Percentiles rank a stretch among this genome's conserved stretches.
Conservation (phyloP, 2,329 filamentous ascomycete genomes). For the Paramyrothecium roridum region DNA sequence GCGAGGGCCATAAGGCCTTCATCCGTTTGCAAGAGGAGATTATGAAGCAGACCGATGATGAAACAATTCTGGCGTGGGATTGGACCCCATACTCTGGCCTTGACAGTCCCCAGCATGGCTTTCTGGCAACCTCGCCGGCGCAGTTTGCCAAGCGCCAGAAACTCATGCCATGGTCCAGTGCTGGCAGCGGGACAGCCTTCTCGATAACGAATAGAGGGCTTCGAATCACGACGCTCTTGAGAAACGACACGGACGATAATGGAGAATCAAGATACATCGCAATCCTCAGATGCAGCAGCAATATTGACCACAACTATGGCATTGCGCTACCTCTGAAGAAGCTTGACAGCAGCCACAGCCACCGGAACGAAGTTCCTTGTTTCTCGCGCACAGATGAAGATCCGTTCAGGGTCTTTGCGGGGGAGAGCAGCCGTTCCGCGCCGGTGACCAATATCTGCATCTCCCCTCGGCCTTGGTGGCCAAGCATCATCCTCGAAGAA, state of each 20-base stretch:
- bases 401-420: not conserved
- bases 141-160: not conserved
- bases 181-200: not conserved
- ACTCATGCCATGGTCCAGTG: not conserved
- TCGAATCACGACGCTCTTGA: not conserved
- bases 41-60: constrained; percentile 15
- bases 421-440: not conserved
- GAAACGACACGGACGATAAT: not conserved
- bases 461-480: not conserved
- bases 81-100: not conserved
- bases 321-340: not conserved
- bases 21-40: constrained; percentile 20
- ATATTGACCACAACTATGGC: not conserved
- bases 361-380: not conserved
- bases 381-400: not conserved
- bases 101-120: not conserved
- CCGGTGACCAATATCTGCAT: not conserved
- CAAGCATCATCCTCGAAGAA: not conserved
- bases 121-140: not conserved
- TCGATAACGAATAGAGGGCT: not conserved
- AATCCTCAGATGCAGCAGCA: not conserved
- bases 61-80: constrained; percentile 16
- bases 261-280: not conserved
- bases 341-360: not conserved
- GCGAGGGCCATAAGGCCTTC: constrained; percentile 15